Conservation (phyloP, 1,284 basidiomycete species). For the Tremellales sp. region DNA sequence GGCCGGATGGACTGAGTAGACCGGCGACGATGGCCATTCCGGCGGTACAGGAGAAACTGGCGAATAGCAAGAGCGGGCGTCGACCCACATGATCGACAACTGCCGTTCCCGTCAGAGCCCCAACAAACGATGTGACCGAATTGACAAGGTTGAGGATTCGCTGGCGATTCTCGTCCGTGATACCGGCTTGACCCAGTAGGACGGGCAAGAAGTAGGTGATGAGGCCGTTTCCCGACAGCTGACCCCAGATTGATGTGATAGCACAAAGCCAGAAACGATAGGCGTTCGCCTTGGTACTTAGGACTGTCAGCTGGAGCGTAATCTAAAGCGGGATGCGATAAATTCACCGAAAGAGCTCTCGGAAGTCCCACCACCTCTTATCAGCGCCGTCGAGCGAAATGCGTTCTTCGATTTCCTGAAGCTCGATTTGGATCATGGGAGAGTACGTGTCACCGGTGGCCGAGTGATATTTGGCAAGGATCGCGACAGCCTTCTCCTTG, state of each 20-base stretch:
- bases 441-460: slow-evolving; percentile 52
- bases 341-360: slow-evolving; percentile 50
- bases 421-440: slow-evolving; percentile 55
- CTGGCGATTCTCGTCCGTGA: slow-evolving; percentile 23
- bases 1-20: slow-evolving; percentile 19
- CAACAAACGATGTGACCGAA: slow-evolving; percentile 27
- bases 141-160: slow-evolving; percentile 34
- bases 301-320: neutral
- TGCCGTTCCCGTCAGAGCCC: slow-evolving; percentile 27
- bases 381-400: slow-evolving; percentile 22
- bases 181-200: slow-evolving; percentile 27
- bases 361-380: slow-evolving; percentile 56
- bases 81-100: slow-evolving; percentile 29
- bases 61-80: slow-evolving; percentile 27
- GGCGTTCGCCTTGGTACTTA: slow-evolving; percentile 48
- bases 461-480: slow-evolving; percentile 50
- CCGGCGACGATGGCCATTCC: slow-evolving; percentile 33
- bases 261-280: slow-evolving; percentile 56
- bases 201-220: slow-evolving; percentile 47
- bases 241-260: slow-evolving; percentile 38
- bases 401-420: slow-evolving; percentile 55
- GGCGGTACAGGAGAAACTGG: slow-evolving; percentile 13
- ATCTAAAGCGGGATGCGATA: too few species aligned
- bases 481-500: slow-evolving; percentile 12
- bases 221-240: slow-evolving; percentile 32